Base-by-base conservation (phyloP, 257 asterid genomes). In the Gentiana straminea region DNA sequence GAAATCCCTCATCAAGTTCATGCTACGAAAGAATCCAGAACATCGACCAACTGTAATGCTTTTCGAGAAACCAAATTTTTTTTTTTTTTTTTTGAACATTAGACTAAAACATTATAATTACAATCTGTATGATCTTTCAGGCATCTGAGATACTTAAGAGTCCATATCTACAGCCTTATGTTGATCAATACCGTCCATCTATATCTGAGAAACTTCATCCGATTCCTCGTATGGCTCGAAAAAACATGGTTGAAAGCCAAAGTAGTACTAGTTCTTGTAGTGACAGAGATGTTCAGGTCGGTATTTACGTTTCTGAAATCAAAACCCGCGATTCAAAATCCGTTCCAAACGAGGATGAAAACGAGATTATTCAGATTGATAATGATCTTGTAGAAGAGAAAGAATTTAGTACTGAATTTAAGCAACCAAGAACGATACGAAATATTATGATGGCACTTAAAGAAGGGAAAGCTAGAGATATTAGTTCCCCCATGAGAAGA, bases 21-120 rank as follows among this genome's bases (percentile, higher is more conserved):
- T 92, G 99, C 91, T 92, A 52, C 76, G 99, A 65, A 92, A 92
- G 81, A 92, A 82, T 73, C 99, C 99, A 0, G 99, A 88, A 71
- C 95, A 92, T 66, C 94, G 97, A 52, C 84, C 94, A 52, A 88
- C 72, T 59, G 99, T 88, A 86, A 84, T 84, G 62, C 74, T 65
- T 66, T 71, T 39, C 44, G 35, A 15, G 9, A 65, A 49, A 59
- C 64, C 43, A n/a, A 52, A 59, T 62, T 51, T 6, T 54, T 1
- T 33, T 60, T 13, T 7, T 48, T 9, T 37, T 43, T 54, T 8
- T 13, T 35, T 33, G 4, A 52, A 52, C 47, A 59, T 49, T 8
- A 41, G 33, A 11, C 60, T 55, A 45, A 47, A 60, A 38, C 7
- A 37, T 33, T 33, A 33, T 45, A 58, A 54, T 67, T 13, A 44